phyloP scores from a whole-genome alignment of 2,329 filamentous ascomycete species.

The Grosmannia huntii region DNA sequence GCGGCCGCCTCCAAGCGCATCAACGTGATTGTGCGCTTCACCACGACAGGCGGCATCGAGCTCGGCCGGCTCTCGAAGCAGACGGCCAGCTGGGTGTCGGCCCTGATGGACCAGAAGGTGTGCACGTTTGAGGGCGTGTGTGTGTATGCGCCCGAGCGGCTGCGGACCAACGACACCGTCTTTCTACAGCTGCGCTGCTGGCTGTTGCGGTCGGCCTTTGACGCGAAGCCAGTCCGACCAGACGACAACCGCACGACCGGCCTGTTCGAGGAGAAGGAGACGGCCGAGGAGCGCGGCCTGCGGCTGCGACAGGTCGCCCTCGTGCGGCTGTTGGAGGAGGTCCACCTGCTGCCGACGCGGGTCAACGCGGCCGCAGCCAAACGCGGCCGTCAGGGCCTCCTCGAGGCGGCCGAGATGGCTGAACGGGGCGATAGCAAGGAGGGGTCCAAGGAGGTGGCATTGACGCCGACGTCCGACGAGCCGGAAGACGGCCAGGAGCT shows the following conservation, averaged over 20 bases:
- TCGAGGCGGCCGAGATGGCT: constrained; percentile 77
- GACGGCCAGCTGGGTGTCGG: constrained; percentile 80
- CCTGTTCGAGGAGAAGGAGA: constrained; percentile 77
- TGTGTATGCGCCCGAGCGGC: constrained; percentile 73
- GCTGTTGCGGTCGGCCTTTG: constrained; percentile 62
- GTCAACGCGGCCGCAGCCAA: constrained; percentile 63
- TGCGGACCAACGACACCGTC: constrained; percentile 88
- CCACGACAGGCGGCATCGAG: constrained; percentile 64
- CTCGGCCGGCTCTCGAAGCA: constrained; percentile 81
- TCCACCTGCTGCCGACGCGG: constrained; percentile 65
- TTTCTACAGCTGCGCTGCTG: constrained; percentile 77
- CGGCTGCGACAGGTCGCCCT: constrained; percentile 76
- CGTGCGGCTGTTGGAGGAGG: constrained; percentile 79
- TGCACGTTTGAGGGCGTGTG: constrained; percentile 80
- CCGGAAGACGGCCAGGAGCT: constrained; percentile 79
- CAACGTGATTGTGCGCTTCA: constrained; percentile 88
- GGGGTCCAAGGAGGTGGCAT: not conserved
- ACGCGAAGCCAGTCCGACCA: constrained; percentile 45
- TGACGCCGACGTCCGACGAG: constrained; percentile 42
- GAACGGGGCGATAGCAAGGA: constrained; percentile 29
- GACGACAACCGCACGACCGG: constrained; percentile 58
- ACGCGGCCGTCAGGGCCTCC: constrained; percentile 69
- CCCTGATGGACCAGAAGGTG: constrained; percentile 78
- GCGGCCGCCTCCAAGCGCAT: constrained; percentile 50
- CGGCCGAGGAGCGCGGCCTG: constrained; percentile 69